phyloP scores from a whole-genome alignment of 352 stramenopile species.

The Pythium grandisporangium region DNA sequence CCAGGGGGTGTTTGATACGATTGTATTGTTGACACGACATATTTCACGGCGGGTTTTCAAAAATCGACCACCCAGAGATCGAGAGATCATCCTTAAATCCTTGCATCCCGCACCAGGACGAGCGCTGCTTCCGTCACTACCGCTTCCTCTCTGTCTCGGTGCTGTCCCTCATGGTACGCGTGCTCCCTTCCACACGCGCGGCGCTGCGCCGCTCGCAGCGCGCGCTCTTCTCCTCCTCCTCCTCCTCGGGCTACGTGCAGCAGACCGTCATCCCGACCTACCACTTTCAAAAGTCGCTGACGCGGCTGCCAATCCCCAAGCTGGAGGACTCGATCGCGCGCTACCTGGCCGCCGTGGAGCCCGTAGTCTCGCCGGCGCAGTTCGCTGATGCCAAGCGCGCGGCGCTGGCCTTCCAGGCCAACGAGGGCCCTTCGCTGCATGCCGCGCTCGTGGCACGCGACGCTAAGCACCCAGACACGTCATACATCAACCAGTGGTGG shows the following conservation, averaged over 20 bases:
- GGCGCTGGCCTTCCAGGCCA: conserved; percentile 42
- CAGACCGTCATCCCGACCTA: conserved; percentile 83
- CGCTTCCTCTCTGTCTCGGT: background rate
- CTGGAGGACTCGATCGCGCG: conserved; percentile 76
- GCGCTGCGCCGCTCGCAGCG: conserved; percentile 4
- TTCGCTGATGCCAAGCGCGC: conserved; percentile 44
- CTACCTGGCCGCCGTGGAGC: conserved; percentile 71
- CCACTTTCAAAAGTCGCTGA: conserved; percentile 84
- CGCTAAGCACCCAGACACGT: conserved; percentile 76
- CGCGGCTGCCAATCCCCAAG: conserved; percentile 79
- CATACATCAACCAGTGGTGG: conserved; percentile 91
- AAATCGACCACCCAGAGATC: no score
- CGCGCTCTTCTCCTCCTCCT: conserved; percentile 9
- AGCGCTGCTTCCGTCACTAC: no score
- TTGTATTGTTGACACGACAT: no score
- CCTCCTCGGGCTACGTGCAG: conserved; percentile 55
- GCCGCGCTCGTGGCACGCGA: conserved; percentile 67
- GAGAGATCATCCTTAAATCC: no score
- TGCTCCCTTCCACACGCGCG: no score
- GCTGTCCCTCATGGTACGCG: background rate
- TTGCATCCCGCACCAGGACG: no score
- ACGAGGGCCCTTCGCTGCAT: conserved; percentile 60
- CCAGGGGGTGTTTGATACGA: no score
- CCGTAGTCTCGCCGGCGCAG: conserved; percentile 47
- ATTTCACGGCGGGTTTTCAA: no score